Conservation (phyloP, 345 rosid species). For the Punica granatum region DNA sequence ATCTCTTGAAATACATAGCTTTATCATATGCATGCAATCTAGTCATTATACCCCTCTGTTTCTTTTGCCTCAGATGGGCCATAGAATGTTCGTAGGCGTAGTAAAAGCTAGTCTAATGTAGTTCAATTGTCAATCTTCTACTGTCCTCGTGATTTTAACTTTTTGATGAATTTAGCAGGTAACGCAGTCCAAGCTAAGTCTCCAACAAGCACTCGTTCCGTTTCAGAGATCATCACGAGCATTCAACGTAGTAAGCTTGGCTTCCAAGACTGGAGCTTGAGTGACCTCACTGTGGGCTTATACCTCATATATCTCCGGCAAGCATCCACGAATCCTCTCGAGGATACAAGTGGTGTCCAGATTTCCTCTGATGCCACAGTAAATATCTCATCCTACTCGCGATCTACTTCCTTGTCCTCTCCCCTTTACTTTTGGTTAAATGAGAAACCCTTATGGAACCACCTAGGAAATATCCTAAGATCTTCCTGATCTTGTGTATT, state of each 20-base stretch:
- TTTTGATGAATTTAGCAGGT: constrained; percentile 27
- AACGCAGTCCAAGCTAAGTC: constrained; percentile 36
- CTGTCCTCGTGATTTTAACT: constrained; percentile 11
- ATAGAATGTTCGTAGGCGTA: not conserved
- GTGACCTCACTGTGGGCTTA: constrained; percentile 88
- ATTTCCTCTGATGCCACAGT: constrained; percentile 61
- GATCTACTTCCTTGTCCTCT: not conserved
- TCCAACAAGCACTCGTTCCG: constrained; percentile 48
- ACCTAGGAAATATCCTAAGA: not conserved
- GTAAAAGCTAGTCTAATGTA: not conserved
- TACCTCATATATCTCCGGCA: constrained; percentile 88
- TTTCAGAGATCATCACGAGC: constrained; percentile 75
- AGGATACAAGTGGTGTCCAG: constrained; percentile 66
- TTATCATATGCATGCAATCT: too few relatives aligned
- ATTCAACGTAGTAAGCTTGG: constrained; percentile 84
- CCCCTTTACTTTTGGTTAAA: not conserved
- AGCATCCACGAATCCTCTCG: constrained; percentile 53
- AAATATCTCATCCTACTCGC: constrained; percentile 8
- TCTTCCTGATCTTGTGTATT: not conserved
- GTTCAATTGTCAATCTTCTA: constrained; percentile 4
- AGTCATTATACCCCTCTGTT: too few relatives aligned
- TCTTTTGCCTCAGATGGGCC: too few relatives aligned
- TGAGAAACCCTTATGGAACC: not conserved
- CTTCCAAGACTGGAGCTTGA: constrained; percentile 87
- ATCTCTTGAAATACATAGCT: too few relatives aligned